Evolutionary conservation across 2,329 filamentous ascomycete genomes (phyloP), one percentile per base, ranked within the genome.

Genomic region (Aspergillus transmontanensis): DNA sequence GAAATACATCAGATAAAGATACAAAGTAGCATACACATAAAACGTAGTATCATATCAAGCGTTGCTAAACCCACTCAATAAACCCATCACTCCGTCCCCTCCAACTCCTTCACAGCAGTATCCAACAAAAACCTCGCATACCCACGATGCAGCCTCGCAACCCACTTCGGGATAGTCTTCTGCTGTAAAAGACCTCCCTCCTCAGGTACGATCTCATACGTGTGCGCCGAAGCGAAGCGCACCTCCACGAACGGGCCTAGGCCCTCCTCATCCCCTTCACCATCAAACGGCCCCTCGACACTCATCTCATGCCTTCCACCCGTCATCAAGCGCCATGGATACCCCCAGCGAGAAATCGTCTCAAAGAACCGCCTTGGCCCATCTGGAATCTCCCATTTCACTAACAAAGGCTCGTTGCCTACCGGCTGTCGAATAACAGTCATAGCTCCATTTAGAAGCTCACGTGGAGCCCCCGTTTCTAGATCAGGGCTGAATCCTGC

Each of bases 321-420:
- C 2, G 68, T 68, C 72, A 67, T 72, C 58, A 68, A 46, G 23
- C 67, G 73, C 68, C 69, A 75, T 10, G 72, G 72, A 64, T 74
- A 75, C 10, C 73, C 73, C 72, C 71, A 74, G 0, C 58, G 59
- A 0, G 71, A 61, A 46, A 73, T 68, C 45, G 41, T 64, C 50
- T 74, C 73, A 41, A 74, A 75, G 58, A 75, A 71, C 6, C 51
- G 12, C 0, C 73, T 65, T 6, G 65, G 64, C 7, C 26, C 62
- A 32, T 69, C 63, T 0, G 73, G 39, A 26, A 74, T 60, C 3
- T 14, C 45, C 70, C 68, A 72, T 0, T 66, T 66, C 12, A 71
- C 36, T 1, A 75, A 59, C 2, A 75, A 61, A 1, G 66, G 63
- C 14, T 69, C 62, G 1, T 45, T 14, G 0, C 61, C 51, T 1